Percentiles rank a stretch among this genome's conserved stretches.
Evolutionary conservation across 352 stramenopile species (phyloP).

Genomic region (Pythium myriotylum): DNA sequence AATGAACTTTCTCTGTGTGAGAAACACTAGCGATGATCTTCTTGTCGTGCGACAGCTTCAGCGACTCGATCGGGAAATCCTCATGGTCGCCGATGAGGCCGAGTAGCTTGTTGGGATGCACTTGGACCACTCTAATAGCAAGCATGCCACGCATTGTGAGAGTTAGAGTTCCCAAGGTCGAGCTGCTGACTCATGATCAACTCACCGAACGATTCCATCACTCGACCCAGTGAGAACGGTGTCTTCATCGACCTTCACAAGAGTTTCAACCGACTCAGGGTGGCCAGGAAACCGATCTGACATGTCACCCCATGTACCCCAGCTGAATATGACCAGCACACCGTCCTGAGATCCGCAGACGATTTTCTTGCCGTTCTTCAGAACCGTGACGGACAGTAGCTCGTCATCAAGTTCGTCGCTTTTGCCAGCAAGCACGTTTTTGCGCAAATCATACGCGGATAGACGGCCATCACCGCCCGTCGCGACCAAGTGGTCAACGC

Average conservation of each 20-base stretch:
- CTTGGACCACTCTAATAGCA: slow-evolving; percentile 93
- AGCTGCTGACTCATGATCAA: too few species aligned
- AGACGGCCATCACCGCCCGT: slow-evolving; percentile 91
- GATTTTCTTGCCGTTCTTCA: slow-evolving; percentile 93
- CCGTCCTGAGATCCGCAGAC: slow-evolving; percentile 95
- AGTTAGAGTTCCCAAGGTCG: too few species aligned
- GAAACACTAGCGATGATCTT: slow-evolving; percentile 93
- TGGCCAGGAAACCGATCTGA: slow-evolving; percentile 95
- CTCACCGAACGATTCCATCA: slow-evolving; percentile 93
- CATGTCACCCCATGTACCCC: slow-evolving; percentile 96
- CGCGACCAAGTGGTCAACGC: slow-evolving; percentile 87
- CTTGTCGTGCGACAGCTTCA: slow-evolving; percentile 87
- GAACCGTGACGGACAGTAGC: slow-evolving; percentile 68
- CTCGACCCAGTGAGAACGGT: slow-evolving; percentile 96
- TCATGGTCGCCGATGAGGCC: slow-evolving; percentile 96
- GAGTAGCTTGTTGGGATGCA: slow-evolving; percentile 96
- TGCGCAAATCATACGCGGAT: slow-evolving; percentile 91
- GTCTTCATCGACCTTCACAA: slow-evolving; percentile 97
- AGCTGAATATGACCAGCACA: slow-evolving; percentile 95
- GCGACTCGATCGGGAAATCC: slow-evolving; percentile 94
- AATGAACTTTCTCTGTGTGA: slow-evolving; percentile 94
- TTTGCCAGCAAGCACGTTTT: slow-evolving; percentile 77
- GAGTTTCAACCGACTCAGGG: slow-evolving; percentile 93
- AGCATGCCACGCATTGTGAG: too few species aligned
- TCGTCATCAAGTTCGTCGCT: slow-evolving; percentile 87